Conservation (phyloP, 139 green algal species). For the Micractinium sp. region DNA sequence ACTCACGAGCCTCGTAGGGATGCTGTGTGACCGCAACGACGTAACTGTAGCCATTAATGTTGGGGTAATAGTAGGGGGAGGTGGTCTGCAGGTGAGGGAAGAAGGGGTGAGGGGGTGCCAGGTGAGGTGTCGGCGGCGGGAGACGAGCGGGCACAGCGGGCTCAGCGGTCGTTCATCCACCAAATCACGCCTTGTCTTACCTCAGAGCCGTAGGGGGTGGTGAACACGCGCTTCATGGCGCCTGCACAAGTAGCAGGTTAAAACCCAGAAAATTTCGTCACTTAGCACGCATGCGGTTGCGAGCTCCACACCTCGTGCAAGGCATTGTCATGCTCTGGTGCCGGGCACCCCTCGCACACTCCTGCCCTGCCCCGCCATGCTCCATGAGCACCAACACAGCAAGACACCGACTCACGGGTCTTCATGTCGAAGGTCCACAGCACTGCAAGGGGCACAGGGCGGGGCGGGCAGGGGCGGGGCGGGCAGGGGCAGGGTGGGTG, state of each 20-base stretch:
- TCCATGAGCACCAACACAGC: neutral
- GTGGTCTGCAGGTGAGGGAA: neutral
- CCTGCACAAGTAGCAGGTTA: too few relatives aligned
- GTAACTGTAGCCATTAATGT: neutral
- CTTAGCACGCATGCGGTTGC: too few relatives aligned
- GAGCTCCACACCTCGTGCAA: neutral
- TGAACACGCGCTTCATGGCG: neutral
- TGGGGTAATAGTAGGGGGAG: neutral
- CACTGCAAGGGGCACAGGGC: neutral
- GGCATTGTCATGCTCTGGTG: neutral
- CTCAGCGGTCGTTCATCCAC: neutral
- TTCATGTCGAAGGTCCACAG: constrained; percentile 46
- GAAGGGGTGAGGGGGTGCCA: neutral
- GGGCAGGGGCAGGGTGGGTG: too few relatives aligned
- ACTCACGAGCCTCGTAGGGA: neutral
- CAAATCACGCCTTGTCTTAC: neutral
- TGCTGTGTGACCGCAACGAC: neutral
- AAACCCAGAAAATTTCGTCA: too few relatives aligned
- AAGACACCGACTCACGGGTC: neutral
- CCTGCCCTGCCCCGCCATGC: too few relatives aligned
- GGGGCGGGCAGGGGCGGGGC: too few relatives aligned
- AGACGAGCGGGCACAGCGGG: neutral
- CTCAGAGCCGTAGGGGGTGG: neutral
- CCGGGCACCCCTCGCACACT: too few relatives aligned
- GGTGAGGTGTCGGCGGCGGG: neutral